A percentile compares a stretch with the other conserved stretches of the same genome.
phyloP scores from a whole-genome alignment of 225 moss, liverwort and hornwort genomes.

The Marchantia paleacea region DNA sequence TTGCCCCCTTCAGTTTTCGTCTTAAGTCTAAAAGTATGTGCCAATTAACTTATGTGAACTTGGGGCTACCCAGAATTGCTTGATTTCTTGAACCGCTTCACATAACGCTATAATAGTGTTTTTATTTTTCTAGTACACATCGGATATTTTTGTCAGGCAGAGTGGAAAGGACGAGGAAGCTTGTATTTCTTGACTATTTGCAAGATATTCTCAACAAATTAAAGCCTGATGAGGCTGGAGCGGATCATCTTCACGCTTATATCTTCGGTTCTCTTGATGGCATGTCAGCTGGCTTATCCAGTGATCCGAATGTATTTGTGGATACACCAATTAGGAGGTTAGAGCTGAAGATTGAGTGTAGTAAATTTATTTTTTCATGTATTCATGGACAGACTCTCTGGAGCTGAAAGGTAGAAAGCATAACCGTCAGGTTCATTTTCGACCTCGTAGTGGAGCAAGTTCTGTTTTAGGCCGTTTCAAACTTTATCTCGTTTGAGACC shows the following conservation, averaged over 20 bases:
- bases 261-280: conserved; percentile 53
- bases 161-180: background rate
- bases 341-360: background rate
- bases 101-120: no score
- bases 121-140: no score
- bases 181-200: conserved; percentile 48
- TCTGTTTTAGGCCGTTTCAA: background rate
- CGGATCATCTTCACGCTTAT: conserved; percentile 48
- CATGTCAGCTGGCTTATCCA: conserved; percentile 25
- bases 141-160: no score
- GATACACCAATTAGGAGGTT: conserved; percentile 15
- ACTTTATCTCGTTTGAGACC: background rate
- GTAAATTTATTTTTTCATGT: background rate
- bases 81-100: no score
- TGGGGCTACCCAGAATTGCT: no score
- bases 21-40: background rate
- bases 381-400: background rate
- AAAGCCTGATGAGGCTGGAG: conserved; percentile 46
- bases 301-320: background rate
- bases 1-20: background rate
- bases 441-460: background rate
- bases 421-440: background rate
- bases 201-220: conserved; percentile 75
- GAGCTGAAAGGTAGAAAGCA: background rate
- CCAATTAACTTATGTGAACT: background rate